These are phyloP conservation scores for Mucor circinelloides DNA, from an alignment of 371 early-diverging fungal species.

Conservation along the genomic window DNA sequence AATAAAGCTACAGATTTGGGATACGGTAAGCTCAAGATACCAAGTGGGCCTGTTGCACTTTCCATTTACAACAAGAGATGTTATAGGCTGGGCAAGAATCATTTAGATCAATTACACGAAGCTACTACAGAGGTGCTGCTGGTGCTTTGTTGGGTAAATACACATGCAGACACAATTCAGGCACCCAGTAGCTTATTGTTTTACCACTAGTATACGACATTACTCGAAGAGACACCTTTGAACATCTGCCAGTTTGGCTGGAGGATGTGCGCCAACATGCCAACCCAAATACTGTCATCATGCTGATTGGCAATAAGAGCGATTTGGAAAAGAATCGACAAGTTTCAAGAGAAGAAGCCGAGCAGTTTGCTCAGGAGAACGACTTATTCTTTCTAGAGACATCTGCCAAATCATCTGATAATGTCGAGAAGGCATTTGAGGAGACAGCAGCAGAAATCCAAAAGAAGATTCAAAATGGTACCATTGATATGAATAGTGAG, in stretches of 20 bases:
- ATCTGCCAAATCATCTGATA: slow-evolving; percentile 91
- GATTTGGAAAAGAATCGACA: slow-evolving; percentile 85
- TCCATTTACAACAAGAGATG: too few relatives aligned
- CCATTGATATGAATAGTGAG: slow-evolving; percentile 48
- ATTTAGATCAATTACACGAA: slow-evolving; percentile 94
- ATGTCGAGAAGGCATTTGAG: slow-evolving; percentile 78
- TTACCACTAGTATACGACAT: slow-evolving; percentile 56
- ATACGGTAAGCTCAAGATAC: slow-evolving; percentile 97
- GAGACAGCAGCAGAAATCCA: slow-evolving; percentile 48
- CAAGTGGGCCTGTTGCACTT: too few relatives aligned
- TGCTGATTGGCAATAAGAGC: slow-evolving; percentile 94
- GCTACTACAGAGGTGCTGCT: slow-evolving; percentile 98
- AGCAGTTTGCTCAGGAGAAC: slow-evolving; percentile 83
- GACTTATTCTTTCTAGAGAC: slow-evolving; percentile 92
- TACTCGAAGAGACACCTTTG: slow-evolving; percentile 85
- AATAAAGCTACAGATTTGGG: slow-evolving; percentile 99
- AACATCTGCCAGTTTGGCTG: slow-evolving; percentile 91
- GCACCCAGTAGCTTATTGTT: slow-evolving; percentile 2
- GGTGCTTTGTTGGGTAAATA: slow-evolving; percentile 79
- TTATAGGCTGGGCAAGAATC: slow-evolving; percentile 90
- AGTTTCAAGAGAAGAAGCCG: slow-evolving; percentile 88
- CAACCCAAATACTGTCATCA: slow-evolving; percentile 88
- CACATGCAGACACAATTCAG: slow-evolving; percentile 4
- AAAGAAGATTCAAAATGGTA: slow-evolving; percentile 47
- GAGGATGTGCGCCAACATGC: slow-evolving; percentile 88